Percentiles rank a stretch among this genome's conserved stretches.
Evolutionary conservation across 495 filamentous ascomycete species (phyloP).

Genomic region (Penicillium malachiteum): DNA sequence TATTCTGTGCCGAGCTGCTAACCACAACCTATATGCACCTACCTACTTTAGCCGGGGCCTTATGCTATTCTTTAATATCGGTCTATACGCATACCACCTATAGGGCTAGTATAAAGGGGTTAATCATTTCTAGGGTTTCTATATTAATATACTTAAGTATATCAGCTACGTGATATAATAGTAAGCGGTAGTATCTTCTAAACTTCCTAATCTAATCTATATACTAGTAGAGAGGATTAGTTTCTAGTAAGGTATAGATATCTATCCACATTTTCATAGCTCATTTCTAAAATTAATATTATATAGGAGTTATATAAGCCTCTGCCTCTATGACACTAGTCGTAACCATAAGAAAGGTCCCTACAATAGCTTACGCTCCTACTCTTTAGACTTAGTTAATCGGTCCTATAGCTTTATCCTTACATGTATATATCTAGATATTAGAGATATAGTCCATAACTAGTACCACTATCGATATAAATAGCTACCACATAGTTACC

Average conservation of each 20-base stretch:
- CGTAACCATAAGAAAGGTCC: slow-evolving; percentile 7
- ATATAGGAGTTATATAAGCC: slow-evolving; percentile 15
- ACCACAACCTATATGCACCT: slow-evolving; percentile 10
- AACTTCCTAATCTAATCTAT: background rate
- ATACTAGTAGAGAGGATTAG: background rate
- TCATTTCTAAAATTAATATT: slow-evolving; percentile 18
- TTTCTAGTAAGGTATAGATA: background rate
- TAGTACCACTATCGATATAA: slow-evolving; percentile 10
- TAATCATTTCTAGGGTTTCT: background rate
- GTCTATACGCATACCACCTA: slow-evolving; percentile 15
- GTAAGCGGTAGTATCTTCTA: background rate
- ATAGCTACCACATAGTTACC: slow-evolving; percentile 15
- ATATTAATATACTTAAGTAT: background rate
- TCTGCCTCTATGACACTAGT: slow-evolving; percentile 6
- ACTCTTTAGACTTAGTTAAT: slow-evolving; percentile 23
- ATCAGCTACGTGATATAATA: background rate
- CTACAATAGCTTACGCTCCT: slow-evolving; percentile 27
- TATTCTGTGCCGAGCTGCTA: slow-evolving; percentile 11
- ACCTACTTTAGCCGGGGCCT: slow-evolving; percentile 2
- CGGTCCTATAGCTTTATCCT: slow-evolving; percentile 5
- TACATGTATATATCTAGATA: background rate
- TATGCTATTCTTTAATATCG: slow-evolving; percentile 1
- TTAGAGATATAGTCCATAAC: slow-evolving; percentile 12
- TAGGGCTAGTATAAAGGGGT: slow-evolving; percentile 1
- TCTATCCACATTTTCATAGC: slow-evolving; percentile 20